Conservation (phyloP, 352 stramenopile genomes). For the Phytophthora vignae region DNA sequence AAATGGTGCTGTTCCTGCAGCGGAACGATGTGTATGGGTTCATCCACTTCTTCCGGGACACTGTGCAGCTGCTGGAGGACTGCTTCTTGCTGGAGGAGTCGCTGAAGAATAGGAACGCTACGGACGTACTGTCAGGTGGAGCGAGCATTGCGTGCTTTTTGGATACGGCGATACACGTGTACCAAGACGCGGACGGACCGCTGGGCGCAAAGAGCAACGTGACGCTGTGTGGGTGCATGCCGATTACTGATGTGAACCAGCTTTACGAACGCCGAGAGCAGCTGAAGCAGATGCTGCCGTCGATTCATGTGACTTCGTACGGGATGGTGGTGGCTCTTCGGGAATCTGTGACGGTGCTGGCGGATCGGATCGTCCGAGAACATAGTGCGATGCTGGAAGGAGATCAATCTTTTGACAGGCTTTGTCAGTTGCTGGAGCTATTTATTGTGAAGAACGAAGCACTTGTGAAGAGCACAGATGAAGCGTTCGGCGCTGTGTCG, state of each 20-base stretch:
- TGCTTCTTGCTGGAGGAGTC: constrained; percentile 64
- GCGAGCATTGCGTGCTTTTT: constrained; percentile 57
- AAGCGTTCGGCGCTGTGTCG: constrained; percentile 18
- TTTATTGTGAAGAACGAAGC: constrained; percentile 50
- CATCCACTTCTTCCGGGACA: constrained; percentile 72
- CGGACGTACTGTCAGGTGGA: constrained; percentile 23
- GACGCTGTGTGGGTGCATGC: constrained; percentile 59
- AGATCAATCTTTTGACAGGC: constrained; percentile 37
- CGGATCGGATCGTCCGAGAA: constrained; percentile 41
- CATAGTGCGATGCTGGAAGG: constrained; percentile 44
- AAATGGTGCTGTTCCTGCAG: constrained; percentile 66
- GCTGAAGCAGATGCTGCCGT: constrained; percentile 58
- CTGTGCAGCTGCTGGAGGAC: constrained; percentile 61
- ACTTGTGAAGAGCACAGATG: constrained; percentile 20
- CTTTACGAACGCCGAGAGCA: constrained; percentile 50
- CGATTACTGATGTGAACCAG: constrained; percentile 33
- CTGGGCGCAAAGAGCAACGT: constrained; percentile 44
- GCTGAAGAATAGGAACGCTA: constrained; percentile 40
- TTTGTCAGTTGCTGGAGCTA: constrained; percentile 50
- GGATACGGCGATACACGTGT: constrained; percentile 69
- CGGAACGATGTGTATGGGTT: constrained; percentile 64
- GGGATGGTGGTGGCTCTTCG: constrained; percentile 43
- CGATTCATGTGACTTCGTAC: constrained; percentile 55
- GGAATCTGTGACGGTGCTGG: constrained; percentile 42
- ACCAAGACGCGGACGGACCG: constrained; percentile 64